Percentiles rank a stretch among this genome's conserved stretches.
phyloP scores from a whole-genome alignment of 148 eudicot genomes.

The Chenopodium berlandieri region DNA sequence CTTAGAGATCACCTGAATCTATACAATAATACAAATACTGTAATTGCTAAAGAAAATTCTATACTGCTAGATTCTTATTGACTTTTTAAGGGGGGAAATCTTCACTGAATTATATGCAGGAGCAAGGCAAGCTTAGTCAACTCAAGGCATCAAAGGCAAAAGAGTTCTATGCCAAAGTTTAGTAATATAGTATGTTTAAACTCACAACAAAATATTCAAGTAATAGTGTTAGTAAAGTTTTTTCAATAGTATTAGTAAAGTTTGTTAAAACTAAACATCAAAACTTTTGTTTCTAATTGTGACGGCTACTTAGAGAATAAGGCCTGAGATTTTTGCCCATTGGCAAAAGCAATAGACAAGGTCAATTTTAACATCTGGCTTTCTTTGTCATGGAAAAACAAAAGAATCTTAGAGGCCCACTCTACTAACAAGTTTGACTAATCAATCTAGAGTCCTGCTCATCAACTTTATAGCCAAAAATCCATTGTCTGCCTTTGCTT shows the following conservation, averaged over 20 bases:
- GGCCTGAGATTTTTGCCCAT: constrained; percentile 13
- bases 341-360: constrained; percentile 22
- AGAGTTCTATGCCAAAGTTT: no score
- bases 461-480: constrained; percentile 1
- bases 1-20: not conserved
- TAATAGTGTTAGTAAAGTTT: not conserved
- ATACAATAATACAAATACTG: no score
- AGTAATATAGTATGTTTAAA: not conserved
- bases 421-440: constrained; percentile 2
- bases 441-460: not conserved
- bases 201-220: not conserved
- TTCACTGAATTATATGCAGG: no score
- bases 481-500: not conserved
- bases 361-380: constrained; percentile 1
- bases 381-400: constrained; percentile 5
- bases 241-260: not conserved
- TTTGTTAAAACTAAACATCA: not conserved
- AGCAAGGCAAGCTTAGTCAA: no score
- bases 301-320: not conserved
- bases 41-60: no score
- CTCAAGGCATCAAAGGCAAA: no score
- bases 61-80: no score
- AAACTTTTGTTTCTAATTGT: not conserved
- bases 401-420: constrained; percentile 9
- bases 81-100: no score